Conservation (phyloP, 805 yeast genomes). For the Jamesozyma hellenica region DNA sequence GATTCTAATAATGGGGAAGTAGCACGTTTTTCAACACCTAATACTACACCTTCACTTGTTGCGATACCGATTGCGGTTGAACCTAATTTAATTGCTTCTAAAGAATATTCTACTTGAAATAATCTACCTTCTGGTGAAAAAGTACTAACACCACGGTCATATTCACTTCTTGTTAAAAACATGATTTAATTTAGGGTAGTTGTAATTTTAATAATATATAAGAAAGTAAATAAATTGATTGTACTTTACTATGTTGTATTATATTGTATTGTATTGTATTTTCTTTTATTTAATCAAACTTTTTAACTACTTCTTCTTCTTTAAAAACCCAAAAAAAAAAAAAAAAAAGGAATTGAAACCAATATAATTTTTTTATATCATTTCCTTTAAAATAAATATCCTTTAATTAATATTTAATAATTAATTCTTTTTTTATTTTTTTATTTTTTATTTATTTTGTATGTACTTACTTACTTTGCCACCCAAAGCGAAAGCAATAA, state of each 20-base stretch:
- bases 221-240: neutral
- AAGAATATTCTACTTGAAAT: slow-evolving; percentile 94
- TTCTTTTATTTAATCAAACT: too few relatives aligned
- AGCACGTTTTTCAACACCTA: slow-evolving; percentile 95
- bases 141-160: slow-evolving; percentile 97
- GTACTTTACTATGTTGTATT: neutral
- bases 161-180: slow-evolving; percentile 99
- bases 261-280: neutral
- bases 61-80: slow-evolving; percentile 96
- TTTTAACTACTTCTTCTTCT: too few relatives aligned
- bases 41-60: slow-evolving; percentile 89
- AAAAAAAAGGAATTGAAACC: too few relatives aligned
- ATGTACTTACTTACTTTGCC: too few relatives aligned
- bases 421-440: too few relatives aligned
- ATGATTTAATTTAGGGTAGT: slow-evolving; percentile 31
- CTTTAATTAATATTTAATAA: too few relatives aligned
- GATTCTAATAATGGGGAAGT: slow-evolving; percentile 86
- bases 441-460: too few relatives aligned
- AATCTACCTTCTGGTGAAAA: slow-evolving; percentile 98
- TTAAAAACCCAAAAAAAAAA: too few relatives aligned
- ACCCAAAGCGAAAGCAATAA: too few relatives aligned
- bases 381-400: too few relatives aligned
- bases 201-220: neutral
- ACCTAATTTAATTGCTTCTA: slow-evolving; percentile 84
- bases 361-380: too few relatives aligned